phyloP scores from a whole-genome alignment of 208 protist species.

The Porcisia deanei region DNA sequence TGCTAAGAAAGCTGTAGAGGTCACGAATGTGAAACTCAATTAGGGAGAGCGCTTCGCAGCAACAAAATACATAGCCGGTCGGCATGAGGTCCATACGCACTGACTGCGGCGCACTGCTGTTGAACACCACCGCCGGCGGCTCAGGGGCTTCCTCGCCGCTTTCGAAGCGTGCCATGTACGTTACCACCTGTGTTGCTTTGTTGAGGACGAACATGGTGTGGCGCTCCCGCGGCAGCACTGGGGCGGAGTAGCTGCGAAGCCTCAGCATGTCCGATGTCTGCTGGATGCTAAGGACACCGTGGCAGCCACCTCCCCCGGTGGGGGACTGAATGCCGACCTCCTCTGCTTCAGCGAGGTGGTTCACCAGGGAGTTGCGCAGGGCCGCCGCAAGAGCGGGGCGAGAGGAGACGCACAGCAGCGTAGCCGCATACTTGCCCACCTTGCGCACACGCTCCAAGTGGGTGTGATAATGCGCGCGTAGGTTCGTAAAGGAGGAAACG shows the following conservation, averaged over 20 bases:
- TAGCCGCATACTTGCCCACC: constrained; percentile 79
- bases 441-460: constrained; percentile 66
- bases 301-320: constrained; percentile 15
- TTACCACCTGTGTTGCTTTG: constrained; percentile 65
- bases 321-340: constrained; percentile 24
- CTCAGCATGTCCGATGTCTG: constrained; percentile 37
- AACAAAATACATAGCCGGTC: constrained; percentile 78
- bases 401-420: constrained; percentile 75
- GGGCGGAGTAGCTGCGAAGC: constrained; percentile 34
- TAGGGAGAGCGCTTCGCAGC: constrained; percentile 61
- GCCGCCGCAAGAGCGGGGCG: constrained; percentile 44
- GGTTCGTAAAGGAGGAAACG: constrained; percentile 61
- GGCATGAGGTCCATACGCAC: constrained; percentile 79
- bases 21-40: constrained; percentile 74
- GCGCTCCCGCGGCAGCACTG: constrained; percentile 44
- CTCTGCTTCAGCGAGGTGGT: constrained; percentile 31
- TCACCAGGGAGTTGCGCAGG: constrained; percentile 69
- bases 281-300: constrained; percentile 34
- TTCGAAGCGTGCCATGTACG: constrained; percentile 64
- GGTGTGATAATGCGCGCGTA: constrained; percentile 55
- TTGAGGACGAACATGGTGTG: constrained; percentile 79
- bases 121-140: constrained; percentile 56
- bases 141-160: constrained; percentile 41
- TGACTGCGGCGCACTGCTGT: constrained; percentile 37
- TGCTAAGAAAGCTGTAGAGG: constrained; percentile 67